These are phyloP conservation scores for Pichia scutulata DNA, from an alignment of 805 yeast species.

Conservation along the genomic window DNA sequence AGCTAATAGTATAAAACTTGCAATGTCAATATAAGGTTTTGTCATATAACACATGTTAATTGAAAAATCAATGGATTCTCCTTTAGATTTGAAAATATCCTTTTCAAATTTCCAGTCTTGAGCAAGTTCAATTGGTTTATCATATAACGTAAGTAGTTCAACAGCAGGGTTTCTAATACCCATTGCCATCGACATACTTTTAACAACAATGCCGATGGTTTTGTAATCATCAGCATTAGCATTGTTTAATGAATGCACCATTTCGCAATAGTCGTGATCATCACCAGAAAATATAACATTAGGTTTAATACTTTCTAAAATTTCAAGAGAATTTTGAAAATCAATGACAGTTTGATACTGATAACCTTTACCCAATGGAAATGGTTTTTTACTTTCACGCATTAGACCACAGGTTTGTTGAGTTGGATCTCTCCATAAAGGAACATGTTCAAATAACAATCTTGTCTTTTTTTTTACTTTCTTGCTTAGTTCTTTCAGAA, in stretches of 20 bases:
- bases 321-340: constrained; percentile 44
- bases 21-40: constrained; percentile 37
- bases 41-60: constrained; percentile 40
- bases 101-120: constrained; percentile 22
- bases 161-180: constrained; percentile 43
- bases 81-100: constrained; percentile 21
- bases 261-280: constrained; percentile 92
- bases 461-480: constrained; percentile 36
- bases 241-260: constrained; percentile 39
- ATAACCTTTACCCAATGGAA: constrained; percentile 67
- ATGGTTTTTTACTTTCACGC: constrained; percentile 57
- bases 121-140: constrained; percentile 9
- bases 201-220: constrained; percentile 36
- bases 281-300: constrained; percentile 80
- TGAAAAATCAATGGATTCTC: constrained; percentile 29
- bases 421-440: constrained; percentile 60
- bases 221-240: not conserved
- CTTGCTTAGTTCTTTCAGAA: constrained; percentile 36
- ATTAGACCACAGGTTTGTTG: constrained; percentile 61
- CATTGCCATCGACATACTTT: constrained; percentile 87
- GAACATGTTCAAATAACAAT: constrained; percentile 78
- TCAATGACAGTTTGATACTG: constrained; percentile 88
- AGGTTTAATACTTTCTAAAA: constrained; percentile 57
- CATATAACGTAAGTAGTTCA: constrained; percentile 22
- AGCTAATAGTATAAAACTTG: constrained; percentile 32